Base-by-base conservation (phyloP, 192 early-diverging fungal genomes). In the Rhizophagus clarus region DNA sequence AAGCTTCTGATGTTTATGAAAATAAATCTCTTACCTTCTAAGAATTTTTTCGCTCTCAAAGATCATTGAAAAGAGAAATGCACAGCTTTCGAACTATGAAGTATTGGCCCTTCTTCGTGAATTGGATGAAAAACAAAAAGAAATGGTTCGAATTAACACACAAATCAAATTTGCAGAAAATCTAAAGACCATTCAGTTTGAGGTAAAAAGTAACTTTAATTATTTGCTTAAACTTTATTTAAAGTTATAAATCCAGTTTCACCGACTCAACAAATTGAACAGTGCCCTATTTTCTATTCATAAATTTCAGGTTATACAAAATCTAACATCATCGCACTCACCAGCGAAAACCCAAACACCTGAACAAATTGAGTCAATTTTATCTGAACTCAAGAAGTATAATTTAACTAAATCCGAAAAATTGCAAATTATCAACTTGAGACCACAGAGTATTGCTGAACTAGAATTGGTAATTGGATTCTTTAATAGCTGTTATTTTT, bases 1-100 rank as follows among this genome's bases (percentile, higher is more conserved):
- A n/a, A n/a, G n/a, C n/a, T n/a, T n/a, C n/a, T n/a, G n/a, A n/a
- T n/a, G n/a, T n/a, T n/a, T n/a, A n/a, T n/a, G n/a, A n/a, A 3
- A 32, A 32, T 32, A 40, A 40, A 40, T 40, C 37, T 40, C 37
- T 40, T 40, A 40, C 37, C 37, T 40, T 40, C 6, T 7, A 7
- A 40, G 37, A 7, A 40, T 40, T 40, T 40, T 6, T 40, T 40
- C 37, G 5, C 37, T 3, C 37, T 40, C 37, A 72, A 40, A 76
- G 74, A 63, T 76, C 11, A 28, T 76, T 20, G 60, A 76, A 12
- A 63, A 61, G 37, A 24, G 42, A 62, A 40, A 61, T 62, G 61
- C 74, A 22, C 29, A 62, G 61, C 74, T 76, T 42, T 76, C 74
- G 20, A 76, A 76, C 26, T 63, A 62, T 76, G 74, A 76, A 62